A percentile compares a stretch with the other conserved stretches of the same genome.
These are phyloP conservation scores for Monascus ruber DNA, from an alignment of 2,329 filamentous ascomycete species.

Conservation along the genomic window DNA sequence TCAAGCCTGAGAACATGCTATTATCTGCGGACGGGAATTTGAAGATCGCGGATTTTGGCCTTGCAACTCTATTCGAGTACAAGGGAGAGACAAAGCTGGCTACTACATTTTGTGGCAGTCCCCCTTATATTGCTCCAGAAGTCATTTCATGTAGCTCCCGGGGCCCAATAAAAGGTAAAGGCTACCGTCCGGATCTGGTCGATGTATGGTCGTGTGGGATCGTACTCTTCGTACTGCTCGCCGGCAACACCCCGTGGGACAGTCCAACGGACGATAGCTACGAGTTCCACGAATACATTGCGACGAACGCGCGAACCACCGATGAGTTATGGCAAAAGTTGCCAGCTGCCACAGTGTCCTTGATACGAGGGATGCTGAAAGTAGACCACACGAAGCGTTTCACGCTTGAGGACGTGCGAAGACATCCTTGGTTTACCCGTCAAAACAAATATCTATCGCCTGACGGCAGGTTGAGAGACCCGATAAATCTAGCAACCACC, in stretches of 20 bases:
- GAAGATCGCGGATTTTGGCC: conserved; percentile 93
- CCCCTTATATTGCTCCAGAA: conserved; percentile 94
- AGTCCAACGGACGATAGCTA: conserved; percentile 76
- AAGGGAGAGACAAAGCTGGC: conserved; percentile 73
- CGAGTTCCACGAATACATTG: conserved; percentile 81
- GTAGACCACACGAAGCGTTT: conserved; percentile 66
- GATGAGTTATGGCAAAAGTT: conserved; percentile 79
- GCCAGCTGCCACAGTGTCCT: conserved; percentile 60
- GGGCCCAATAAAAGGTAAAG: conserved; percentile 32
- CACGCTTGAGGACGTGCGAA: conserved; percentile 72
- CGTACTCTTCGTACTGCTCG: conserved; percentile 89
- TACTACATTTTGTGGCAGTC: conserved; percentile 84
- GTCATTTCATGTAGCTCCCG: conserved; percentile 52
- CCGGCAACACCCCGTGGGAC: conserved; percentile 97
- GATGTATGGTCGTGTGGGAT: conserved; percentile 98
- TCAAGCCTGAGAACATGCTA: conserved; percentile 92
- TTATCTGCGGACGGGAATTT: conserved; percentile 73
- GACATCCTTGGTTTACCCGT: conserved; percentile 90
- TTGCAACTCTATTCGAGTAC: conserved; percentile 87
- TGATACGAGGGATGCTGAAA: conserved; percentile 88
- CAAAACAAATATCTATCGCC: conserved; percentile 63
- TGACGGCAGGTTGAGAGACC: conserved; percentile 66
- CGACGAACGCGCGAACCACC: conserved; percentile 64
- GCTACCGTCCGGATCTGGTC: conserved; percentile 58
- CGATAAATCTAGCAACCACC: conserved; percentile 75